These are phyloP conservation scores for Atalantia buxifolia DNA, from an alignment of 345 rosid species.

Conservation along the genomic window DNA sequence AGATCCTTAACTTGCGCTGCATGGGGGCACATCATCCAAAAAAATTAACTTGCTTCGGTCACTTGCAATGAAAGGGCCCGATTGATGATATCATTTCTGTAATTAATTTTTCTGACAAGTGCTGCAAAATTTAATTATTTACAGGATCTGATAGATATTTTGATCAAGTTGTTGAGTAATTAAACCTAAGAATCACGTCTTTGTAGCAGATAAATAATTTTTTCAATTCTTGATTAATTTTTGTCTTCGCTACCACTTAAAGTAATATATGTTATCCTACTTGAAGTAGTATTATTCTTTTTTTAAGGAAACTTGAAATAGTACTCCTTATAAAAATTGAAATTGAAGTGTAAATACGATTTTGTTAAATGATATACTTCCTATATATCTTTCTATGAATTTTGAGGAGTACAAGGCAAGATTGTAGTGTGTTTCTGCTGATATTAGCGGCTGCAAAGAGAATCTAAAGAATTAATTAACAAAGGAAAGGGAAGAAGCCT, in stretches of 20 bases:
- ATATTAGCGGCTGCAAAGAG: conserved; percentile 11
- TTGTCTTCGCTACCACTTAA: too few relatives aligned
- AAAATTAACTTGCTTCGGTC: background rate
- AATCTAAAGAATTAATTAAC: conserved; percentile 10
- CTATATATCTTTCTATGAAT: background rate
- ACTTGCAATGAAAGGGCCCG: background rate
- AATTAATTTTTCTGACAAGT: conserved; percentile 4
- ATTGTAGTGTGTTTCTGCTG: conserved; percentile 10
- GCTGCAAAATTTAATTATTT: too few relatives aligned
- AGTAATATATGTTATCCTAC: too few relatives aligned
- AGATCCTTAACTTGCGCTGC: background rate
- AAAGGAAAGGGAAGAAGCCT: background rate
- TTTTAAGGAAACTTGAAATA: background rate
- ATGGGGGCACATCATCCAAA: background rate
- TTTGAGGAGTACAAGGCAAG: conserved; percentile 13
- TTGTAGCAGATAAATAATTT: background rate
- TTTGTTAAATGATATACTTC: background rate
- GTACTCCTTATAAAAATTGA: background rate
- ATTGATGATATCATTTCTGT: background rate
- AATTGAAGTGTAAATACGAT: background rate
- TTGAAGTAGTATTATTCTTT: too few relatives aligned
- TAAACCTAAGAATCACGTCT: background rate
- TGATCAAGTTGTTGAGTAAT: background rate
- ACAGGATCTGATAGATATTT: too few relatives aligned
- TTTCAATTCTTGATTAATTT: background rate